Conservation (phyloP, 768 basidiomycete species). For the Phanerodontia chrysosporium region DNA sequence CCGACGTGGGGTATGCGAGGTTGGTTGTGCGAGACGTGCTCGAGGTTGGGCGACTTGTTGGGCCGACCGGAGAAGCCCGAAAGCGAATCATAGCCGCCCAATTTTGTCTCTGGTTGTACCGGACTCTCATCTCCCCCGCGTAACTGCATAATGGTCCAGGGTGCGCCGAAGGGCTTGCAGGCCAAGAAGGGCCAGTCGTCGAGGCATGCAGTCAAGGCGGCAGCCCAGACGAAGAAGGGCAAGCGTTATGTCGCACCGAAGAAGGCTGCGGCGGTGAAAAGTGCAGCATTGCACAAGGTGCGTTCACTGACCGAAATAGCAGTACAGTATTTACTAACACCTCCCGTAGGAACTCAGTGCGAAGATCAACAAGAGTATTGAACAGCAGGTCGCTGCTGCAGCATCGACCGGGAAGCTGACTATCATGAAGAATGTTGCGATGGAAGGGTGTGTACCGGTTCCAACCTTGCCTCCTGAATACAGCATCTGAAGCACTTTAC, state of each 20-base stretch:
- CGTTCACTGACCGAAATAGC: conserved; percentile 10
- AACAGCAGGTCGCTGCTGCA: conserved; percentile 85
- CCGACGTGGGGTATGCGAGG: conserved; percentile 20
- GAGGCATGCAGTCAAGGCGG: conserved; percentile 61
- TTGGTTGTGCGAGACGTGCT: conserved; percentile 1
- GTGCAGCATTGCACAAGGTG: conserved; percentile 77
- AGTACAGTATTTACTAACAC: neutral
- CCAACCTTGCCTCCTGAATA: too few species aligned
- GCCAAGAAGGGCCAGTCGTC: conserved; percentile 42
- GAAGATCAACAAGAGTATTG: conserved; percentile 90
- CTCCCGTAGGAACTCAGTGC: conserved; percentile 67
- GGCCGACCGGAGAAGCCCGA: conserved; percentile 12
- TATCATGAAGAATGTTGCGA: conserved; percentile 75
- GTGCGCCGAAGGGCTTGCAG: conserved; percentile 73
- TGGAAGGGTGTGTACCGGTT: conserved; percentile 37
- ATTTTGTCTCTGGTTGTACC: conserved; percentile 1
- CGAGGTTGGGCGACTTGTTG: conserved; percentile 7
- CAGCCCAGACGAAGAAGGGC: conserved; percentile 76
- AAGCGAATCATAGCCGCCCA: conserved; percentile 6
- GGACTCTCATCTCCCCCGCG: conserved; percentile 5
- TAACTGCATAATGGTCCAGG: conserved; percentile 65
- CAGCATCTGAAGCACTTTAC: neutral
- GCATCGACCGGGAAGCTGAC: conserved; percentile 88
- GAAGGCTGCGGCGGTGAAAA: conserved; percentile 67
- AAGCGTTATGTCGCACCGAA: conserved; percentile 77